Evolutionary conservation across 73 alveolate species (phyloP).

Genomic region (Stentor coeruleus): DNA sequence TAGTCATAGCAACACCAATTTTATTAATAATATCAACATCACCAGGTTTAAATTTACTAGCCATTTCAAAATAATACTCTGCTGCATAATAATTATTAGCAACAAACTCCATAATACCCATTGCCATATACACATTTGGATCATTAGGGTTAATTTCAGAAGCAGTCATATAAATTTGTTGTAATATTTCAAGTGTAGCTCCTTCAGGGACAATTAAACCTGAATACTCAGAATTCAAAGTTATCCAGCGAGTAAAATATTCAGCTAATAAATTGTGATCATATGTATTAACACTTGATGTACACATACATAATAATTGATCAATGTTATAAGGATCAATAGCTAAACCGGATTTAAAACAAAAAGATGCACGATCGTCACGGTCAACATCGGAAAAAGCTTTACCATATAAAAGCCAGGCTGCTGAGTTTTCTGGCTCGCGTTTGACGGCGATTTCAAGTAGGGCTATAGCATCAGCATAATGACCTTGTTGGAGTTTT

Average conservation of each 20-base stretch:
- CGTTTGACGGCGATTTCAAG: constrained; percentile 55
- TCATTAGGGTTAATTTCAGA: constrained; percentile 49
- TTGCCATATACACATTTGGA: constrained; percentile 37
- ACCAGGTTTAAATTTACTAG: constrained; percentile 54
- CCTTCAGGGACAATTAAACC: constrained; percentile 45
- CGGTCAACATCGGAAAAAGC: constrained; percentile 63
- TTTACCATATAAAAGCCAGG: constrained; percentile 66
- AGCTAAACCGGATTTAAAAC: constrained; percentile 38
- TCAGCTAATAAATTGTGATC: constrained; percentile 63
- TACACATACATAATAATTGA: constrained; percentile 68
- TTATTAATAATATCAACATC: constrained; percentile 81
- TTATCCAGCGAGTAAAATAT: constrained; percentile 46
- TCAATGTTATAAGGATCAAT: constrained; percentile 78
- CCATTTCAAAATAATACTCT: constrained; percentile 41
- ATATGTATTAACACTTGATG: constrained; percentile 70
- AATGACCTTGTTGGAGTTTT: constrained; percentile 40
- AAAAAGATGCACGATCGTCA: constrained; percentile 55
- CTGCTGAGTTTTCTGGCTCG: constrained; percentile 56
- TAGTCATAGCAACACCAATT: constrained; percentile 86
- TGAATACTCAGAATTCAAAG: constrained; percentile 58
- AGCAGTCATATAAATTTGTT: constrained; percentile 51
- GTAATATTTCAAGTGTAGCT: constrained; percentile 40
- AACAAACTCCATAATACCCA: constrained; percentile 37
- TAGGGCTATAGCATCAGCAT: constrained; percentile 57
- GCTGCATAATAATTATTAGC: constrained; percentile 48